A percentile compares a stretch with the other conserved stretches of the same genome.
These are phyloP conservation scores for Hyaloperonospora arabidopsidis DNA, from an alignment of 352 stramenopile genomes.

Conservation along the genomic window DNA sequence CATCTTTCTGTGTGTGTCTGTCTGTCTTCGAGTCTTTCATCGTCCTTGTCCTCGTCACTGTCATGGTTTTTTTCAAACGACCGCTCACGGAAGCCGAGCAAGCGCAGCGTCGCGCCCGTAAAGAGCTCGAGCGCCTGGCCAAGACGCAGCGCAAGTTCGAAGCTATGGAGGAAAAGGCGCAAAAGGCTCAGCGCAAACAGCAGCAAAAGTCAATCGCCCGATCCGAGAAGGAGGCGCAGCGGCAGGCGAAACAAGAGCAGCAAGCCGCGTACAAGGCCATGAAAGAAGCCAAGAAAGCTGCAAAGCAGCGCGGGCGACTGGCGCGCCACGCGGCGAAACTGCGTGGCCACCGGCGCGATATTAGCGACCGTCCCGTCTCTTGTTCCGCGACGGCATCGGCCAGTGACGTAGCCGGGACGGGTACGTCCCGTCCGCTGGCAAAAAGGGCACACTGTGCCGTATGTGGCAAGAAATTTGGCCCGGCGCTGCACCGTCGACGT, in stretches of 20 bases:
- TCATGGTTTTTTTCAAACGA: constrained; percentile 24
- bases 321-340: constrained; percentile 21
- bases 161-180: constrained; percentile 16
- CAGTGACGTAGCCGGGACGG: background rate
- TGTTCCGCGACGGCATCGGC: too few relatives aligned
- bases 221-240: constrained; percentile 10
- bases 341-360: constrained; percentile 5
- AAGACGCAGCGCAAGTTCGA: constrained; percentile 22
- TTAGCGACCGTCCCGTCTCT: background rate
- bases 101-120: constrained; percentile 13
- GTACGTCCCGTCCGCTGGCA: constrained; percentile 18
- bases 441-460: constrained; percentile 33
- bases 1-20: constrained; percentile 8
- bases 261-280: constrained; percentile 16
- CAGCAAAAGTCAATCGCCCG: constrained; percentile 15
- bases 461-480: constrained; percentile 36
- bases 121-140: constrained; percentile 23
- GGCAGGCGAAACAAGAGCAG: constrained; percentile 13
- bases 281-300: constrained; percentile 29
- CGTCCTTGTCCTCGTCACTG: constrained; percentile 8
- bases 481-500: constrained; percentile 26
- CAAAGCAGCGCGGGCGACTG: constrained; percentile 15
- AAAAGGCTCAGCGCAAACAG: constrained; percentile 14
- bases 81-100: constrained; percentile 25
- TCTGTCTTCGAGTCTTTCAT: background rate